These are phyloP conservation scores for Aspergillus chevalieri DNA, from an alignment of 2,329 filamentous ascomycete species.

Conservation along the genomic window DNA sequence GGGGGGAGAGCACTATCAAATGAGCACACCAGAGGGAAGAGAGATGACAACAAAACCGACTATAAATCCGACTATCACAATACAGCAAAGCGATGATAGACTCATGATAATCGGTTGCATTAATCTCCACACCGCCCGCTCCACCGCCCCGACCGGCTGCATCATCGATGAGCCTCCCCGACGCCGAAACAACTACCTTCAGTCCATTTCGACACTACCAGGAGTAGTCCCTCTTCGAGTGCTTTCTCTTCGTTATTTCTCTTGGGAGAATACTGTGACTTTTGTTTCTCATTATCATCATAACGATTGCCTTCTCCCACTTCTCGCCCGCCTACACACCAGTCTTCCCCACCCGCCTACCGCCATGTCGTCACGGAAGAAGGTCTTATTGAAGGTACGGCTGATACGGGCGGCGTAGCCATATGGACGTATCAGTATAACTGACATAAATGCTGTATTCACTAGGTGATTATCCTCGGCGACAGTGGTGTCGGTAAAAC, in stretches of 20 bases:
- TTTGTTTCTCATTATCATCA: background rate
- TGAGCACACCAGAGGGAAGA: background rate
- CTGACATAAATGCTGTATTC: slow-evolving; percentile 8
- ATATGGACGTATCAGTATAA: background rate
- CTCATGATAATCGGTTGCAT: background rate
- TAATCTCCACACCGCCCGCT: slow-evolving; percentile 19
- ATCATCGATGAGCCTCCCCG: slow-evolving; percentile 24
- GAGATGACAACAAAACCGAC: background rate
- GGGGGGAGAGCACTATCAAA: background rate
- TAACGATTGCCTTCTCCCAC: background rate
- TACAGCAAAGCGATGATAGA: background rate
- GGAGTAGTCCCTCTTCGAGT: background rate
- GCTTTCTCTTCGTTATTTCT: background rate
- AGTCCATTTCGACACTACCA: slow-evolving; percentile 4
- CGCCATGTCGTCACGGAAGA: slow-evolving; percentile 74
- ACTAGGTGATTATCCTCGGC: slow-evolving; percentile 93
- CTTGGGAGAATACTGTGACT: background rate
- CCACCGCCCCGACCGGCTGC: slow-evolving; percentile 28
- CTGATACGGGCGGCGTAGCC: slow-evolving; percentile 3
- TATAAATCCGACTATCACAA: slow-evolving; percentile 13
- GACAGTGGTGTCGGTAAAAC: slow-evolving; percentile 99
- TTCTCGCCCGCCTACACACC: background rate
- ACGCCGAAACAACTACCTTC: background rate
- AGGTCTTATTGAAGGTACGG: slow-evolving; percentile 79
- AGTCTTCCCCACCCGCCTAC: slow-evolving; percentile 4